Conservation (phyloP, 1,284 basidiomycete genomes). For the Malassezia vespertilionis region DNA sequence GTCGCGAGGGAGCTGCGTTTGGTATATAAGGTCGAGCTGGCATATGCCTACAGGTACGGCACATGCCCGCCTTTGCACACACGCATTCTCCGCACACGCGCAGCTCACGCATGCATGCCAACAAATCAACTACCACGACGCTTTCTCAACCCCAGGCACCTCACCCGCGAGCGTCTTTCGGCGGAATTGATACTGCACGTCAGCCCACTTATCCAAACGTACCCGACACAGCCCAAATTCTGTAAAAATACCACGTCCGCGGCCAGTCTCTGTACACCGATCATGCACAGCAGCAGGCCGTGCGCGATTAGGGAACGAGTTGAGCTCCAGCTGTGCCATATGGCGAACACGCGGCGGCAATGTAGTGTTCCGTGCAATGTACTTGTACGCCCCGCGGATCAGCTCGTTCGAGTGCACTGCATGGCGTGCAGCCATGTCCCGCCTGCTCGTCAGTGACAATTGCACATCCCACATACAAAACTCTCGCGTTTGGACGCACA, state of each 20-base stretch:
- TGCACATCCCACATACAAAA: constrained; percentile 4
- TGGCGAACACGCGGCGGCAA: constrained; percentile 62
- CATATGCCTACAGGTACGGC: no score
- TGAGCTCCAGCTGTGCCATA: constrained; percentile 88
- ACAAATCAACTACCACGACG: constrained; percentile 59
- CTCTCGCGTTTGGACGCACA: constrained; percentile 11
- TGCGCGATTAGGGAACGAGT: constrained; percentile 70
- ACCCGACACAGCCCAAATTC: constrained; percentile 82
- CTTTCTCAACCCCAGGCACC: constrained; percentile 74
- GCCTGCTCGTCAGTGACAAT: constrained; percentile 18
- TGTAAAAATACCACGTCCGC: constrained; percentile 72
- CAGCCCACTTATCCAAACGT: constrained; percentile 41
- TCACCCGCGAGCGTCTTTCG: constrained; percentile 66
- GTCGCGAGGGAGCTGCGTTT: no score
- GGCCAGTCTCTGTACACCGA: constrained; percentile 70
- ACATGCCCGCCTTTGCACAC: no score
- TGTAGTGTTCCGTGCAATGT: constrained; percentile 44
- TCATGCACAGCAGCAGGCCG: constrained; percentile 76
- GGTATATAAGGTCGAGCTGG: no score
- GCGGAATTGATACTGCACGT: constrained; percentile 70
- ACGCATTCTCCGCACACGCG: no score
- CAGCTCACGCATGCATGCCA: no score
- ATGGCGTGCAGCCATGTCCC: constrained; percentile 42
- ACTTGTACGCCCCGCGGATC: constrained; percentile 43
- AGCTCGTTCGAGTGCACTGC: constrained; percentile 45